phyloP scores from a whole-genome alignment of 129 eudicot genomes.

The Escallonia herrerae region DNA sequence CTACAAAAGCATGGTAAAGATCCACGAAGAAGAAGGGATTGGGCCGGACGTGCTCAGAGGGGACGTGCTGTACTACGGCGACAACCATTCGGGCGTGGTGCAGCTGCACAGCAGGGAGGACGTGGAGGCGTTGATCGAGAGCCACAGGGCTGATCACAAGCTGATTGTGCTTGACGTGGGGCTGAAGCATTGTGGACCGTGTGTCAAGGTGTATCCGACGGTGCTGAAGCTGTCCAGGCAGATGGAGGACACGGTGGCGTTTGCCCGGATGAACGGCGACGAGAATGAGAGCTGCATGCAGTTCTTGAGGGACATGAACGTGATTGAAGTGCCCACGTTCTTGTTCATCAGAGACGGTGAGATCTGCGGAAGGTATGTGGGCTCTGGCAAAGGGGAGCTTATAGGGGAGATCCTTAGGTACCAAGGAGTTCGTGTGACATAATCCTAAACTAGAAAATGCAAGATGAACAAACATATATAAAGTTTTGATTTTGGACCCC shows the following conservation, averaged over 20 bases:
- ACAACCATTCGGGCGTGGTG: conserved; percentile 70
- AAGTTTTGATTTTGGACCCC: too few relatives aligned
- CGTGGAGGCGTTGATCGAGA: conserved; percentile 57
- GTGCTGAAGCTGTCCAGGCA: conserved; percentile 75
- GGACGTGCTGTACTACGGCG: conserved; percentile 90
- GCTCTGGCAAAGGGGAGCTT: conserved; percentile 94
- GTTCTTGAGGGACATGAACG: conserved; percentile 83
- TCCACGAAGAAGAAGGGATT: conserved; percentile 90
- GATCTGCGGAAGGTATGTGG: conserved; percentile 89
- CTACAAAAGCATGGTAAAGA: conserved; percentile 73
- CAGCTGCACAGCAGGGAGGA: conserved; percentile 77
- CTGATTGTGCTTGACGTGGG: conserved; percentile 82
- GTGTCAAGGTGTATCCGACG: conserved; percentile 95
- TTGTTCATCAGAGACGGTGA: conserved; percentile 89
- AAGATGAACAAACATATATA: too few relatives aligned
- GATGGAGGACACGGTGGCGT: conserved; percentile 64
- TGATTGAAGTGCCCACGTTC: conserved; percentile 89
- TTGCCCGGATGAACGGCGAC: conserved; percentile 94
- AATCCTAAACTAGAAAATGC: background rate
- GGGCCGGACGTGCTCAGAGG: conserved; percentile 81
- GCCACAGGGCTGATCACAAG: conserved; percentile 46
- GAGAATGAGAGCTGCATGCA: conserved; percentile 92
- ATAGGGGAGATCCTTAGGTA: conserved; percentile 94
- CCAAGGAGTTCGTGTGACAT: conserved; percentile 96
- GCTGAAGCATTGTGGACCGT: conserved; percentile 92